These are phyloP conservation scores for Asparagopsis taxiformis DNA, from an alignment of 31 red algal genomes.

Conservation along the genomic window DNA sequence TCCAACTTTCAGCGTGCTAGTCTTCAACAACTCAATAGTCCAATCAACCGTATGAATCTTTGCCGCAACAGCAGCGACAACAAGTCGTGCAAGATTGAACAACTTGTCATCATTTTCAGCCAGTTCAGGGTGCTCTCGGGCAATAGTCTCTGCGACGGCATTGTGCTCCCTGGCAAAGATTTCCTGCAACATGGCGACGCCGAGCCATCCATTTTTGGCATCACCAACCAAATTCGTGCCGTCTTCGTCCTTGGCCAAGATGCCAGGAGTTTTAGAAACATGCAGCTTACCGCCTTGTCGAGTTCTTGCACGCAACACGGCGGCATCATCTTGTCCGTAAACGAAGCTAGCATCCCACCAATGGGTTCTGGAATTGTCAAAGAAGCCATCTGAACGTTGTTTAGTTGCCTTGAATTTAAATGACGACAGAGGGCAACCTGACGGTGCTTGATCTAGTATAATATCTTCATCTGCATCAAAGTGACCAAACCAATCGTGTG, in stretches of 20 bases:
- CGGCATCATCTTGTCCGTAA: slow-evolving; percentile 24
- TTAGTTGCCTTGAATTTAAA: slow-evolving; percentile 14
- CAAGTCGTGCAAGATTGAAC: slow-evolving; percentile 33
- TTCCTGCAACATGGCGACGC: slow-evolving; percentile 37
- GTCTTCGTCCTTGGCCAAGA: slow-evolving; percentile 5
- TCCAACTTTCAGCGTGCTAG: slow-evolving; percentile 2
- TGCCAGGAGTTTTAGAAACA: neutral
- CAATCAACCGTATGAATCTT: slow-evolving; percentile 53
- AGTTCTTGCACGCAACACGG: slow-evolving; percentile 13
- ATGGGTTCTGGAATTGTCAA: slow-evolving; percentile 34
- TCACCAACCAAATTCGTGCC: slow-evolving; percentile 15
- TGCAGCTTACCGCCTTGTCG: slow-evolving; percentile 6
- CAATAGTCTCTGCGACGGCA: slow-evolving; percentile 18
- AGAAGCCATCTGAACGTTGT: slow-evolving; percentile 18
- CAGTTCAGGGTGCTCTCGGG: slow-evolving; percentile 11
- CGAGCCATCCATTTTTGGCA: slow-evolving; percentile 27
- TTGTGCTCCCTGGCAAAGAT: slow-evolving; percentile 34
- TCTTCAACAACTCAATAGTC: slow-evolving; percentile 54
- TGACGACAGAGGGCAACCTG: slow-evolving; percentile 13
- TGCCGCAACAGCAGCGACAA: slow-evolving; percentile 26
- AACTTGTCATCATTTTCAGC: slow-evolving; percentile 36
- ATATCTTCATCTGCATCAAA: neutral
- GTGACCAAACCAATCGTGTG: slow-evolving; percentile 29
- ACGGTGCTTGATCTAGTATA: neutral
- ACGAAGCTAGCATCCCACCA: slow-evolving; percentile 47